Conservation (phyloP, 2,329 filamentous ascomycete genomes). For the Kalmusia sp. region DNA sequence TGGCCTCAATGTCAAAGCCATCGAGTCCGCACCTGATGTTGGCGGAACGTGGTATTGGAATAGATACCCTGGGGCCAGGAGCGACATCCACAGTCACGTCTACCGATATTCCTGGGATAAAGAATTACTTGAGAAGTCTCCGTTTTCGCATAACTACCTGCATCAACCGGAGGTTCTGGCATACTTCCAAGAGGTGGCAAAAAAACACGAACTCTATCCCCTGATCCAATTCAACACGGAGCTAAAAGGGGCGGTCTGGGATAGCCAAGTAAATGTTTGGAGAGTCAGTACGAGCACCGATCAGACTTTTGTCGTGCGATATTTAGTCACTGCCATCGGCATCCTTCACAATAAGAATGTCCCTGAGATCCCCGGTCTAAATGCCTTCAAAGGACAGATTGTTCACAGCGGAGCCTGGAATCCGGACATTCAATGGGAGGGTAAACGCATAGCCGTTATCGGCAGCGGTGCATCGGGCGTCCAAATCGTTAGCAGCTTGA, state of each 20-base stretch:
- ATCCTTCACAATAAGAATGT: slow-evolving; percentile 9
- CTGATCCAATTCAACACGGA: slow-evolving; percentile 52
- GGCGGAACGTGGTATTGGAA: slow-evolving; percentile 49
- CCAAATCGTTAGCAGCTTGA: slow-evolving; percentile 52
- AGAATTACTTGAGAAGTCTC: slow-evolving; percentile 41
- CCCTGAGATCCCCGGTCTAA: slow-evolving; percentile 45
- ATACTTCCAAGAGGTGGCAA: slow-evolving; percentile 44
- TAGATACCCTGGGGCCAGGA: slow-evolving; percentile 16
- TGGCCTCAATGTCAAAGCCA: slow-evolving; percentile 13
- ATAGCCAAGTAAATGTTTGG: slow-evolving; percentile 41
- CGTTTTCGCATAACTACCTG: slow-evolving; percentile 48
- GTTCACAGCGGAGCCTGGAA: slow-evolving; percentile 53
- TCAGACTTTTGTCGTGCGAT: slow-evolving; percentile 18
- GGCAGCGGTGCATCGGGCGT: slow-evolving; percentile 67
- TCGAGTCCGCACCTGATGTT: slow-evolving; percentile 14
- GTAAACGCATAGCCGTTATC: slow-evolving; percentile 65
- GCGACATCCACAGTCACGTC: slow-evolving; percentile 15
- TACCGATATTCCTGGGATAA: slow-evolving; percentile 43
- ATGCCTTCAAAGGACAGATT: slow-evolving; percentile 50
- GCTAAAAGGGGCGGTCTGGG: slow-evolving; percentile 42
- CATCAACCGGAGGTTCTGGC: slow-evolving; percentile 41
- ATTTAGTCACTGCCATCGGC: slow-evolving; percentile 18
- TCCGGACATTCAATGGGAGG: slow-evolving; percentile 53
- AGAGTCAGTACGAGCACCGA: slow-evolving; percentile 29
- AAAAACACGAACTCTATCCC: slow-evolving; percentile 41